Base-by-base conservation (phyloP, 352 stramenopile genomes). In the Globisporangium recalcitrans region DNA sequence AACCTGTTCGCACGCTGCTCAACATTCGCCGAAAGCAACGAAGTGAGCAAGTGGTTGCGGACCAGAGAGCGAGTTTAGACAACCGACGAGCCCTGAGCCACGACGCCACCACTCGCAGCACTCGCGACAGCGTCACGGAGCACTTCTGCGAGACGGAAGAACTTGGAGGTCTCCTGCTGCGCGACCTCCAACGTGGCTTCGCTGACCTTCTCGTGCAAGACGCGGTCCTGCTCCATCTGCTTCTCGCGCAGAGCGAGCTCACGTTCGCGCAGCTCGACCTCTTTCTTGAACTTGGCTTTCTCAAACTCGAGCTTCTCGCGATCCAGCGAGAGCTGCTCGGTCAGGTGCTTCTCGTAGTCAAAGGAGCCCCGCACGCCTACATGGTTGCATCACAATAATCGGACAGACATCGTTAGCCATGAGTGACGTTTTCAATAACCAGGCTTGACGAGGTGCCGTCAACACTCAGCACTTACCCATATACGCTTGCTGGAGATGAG, bases 341-440 rank as follows among this genome's bases (percentile, higher is more conserved):
- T 70, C 60, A 88, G 65, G 67, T 91, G 80, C 62, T 85, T 87
- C 60, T 90, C 83, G 65, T 91, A 88, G 69, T 90, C 81, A 32
- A 88, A 88, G n/a, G 77, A 66, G 9, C 62, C 64, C 21, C 78
- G 74, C 26, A 51, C 40, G 64, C 66, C 64, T 69, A 51, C 55
- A 70, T 38, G 9, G 10, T 38, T 38, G 60, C 21, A 61, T 22
- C 16, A 24, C 9, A 27, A 13, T 32, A 5, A 52, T n/a, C 24
- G 8, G 10, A 19, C 10, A 52, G 19, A 16, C 27, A 54, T 16
- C 8, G n/a, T 48, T 48, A 48, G 42, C n/a, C 16, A 26, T 48
- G 19, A 14, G 5, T 7, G 14, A 13, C 0, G 14, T 6, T 42
- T 1, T n/a, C 47, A 32, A 13, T n/a, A 52, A 21, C 1, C 13